Evolutionary conservation across 2,329 filamentous ascomycete genomes (phyloP).

Genomic region (Diaporthe ampelina): DNA sequence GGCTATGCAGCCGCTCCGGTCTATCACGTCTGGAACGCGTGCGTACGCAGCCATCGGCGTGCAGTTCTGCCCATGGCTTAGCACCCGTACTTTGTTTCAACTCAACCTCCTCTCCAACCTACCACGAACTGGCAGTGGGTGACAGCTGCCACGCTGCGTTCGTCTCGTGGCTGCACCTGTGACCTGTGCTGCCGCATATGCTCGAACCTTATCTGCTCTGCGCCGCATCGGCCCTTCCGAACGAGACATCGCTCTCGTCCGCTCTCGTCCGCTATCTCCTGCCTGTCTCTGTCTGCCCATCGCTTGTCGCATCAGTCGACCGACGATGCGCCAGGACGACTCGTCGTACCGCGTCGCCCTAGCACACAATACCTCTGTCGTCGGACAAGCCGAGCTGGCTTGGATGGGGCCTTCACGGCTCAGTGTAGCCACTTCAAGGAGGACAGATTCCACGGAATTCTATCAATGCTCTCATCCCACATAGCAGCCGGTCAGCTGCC

Average conservation of each 20-base stretch:
- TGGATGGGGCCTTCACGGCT: neutral
- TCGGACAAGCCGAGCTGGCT: neutral
- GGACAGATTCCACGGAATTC: neutral
- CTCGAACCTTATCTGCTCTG: constrained; percentile 15
- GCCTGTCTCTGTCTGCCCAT: neutral
- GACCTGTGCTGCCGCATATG: constrained; percentile 25
- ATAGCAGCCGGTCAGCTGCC: neutral
- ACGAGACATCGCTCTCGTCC: neutral
- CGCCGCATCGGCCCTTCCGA: neutral
- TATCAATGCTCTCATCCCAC: neutral
- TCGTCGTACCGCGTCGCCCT: neutral
- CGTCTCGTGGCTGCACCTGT: constrained; percentile 22
- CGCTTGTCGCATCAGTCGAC: constrained; percentile 4
- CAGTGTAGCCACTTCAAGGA: neutral
- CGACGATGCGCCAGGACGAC: neutral
- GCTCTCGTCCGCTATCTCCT: neutral
- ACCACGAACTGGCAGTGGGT: constrained; percentile 6
- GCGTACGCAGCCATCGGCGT: constrained; percentile 8
- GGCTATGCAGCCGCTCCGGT: constrained; percentile 2
- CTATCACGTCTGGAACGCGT: neutral
- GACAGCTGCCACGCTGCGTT: constrained; percentile 32
- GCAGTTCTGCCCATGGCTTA: constrained; percentile 3
- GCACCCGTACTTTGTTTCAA: constrained; percentile 17
- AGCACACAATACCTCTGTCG: neutral
- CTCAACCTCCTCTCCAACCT: neutral